Evolutionary conservation across 176 grass and related monocot species (phyloP), one percentile per base, ranked within the genome.

Genomic region (Musa acuminata): DNA sequence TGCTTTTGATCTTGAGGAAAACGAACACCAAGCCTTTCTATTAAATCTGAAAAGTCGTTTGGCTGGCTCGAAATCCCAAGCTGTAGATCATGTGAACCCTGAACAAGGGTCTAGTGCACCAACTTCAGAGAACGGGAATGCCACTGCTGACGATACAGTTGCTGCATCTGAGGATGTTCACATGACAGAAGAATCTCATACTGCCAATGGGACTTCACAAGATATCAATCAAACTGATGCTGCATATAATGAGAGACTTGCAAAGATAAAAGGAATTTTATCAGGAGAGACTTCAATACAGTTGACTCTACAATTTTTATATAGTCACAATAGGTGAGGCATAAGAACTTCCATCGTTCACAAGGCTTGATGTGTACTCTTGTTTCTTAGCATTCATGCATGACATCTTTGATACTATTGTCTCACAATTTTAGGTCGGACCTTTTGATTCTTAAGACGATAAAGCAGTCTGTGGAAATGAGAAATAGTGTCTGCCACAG

Each of bases 381-480:
- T 83, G 62, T 76, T 27, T 59, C 71, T 82, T 49, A 71, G 60
- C 63, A 75, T 63, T 78, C 60, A 11, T 50, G 19, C 0, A n/a
- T 25, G 55, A 51, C 58, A 76, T 50, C 43, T 59, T 51, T 59
- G 6, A 16, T 55, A 20, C 11, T 58, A 17, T 81, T 85, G 68
- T 83, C 49, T 73, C 77, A 81, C 12, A 65, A 55, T 52, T 83
- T 84, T 80, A 99, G 91, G 79, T 99, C 96, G 0, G 96, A 99
- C 80, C 91, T 99, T 83, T 86, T 99, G 67, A 99, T 99, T 83
- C 77, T 99, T 76, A 99, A 99, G 77, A 95, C 91, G 23, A 95
- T 95, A 87, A 99, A 99, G 83, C 96, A 99, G 76, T 89, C 91
- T 1, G 96, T 99, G 79, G 96, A 99, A 85, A 99, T 99, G 96